These are phyloP conservation scores for Malus fusca DNA, from an alignment of 306 rosid genomes.

Conservation along the genomic window DNA sequence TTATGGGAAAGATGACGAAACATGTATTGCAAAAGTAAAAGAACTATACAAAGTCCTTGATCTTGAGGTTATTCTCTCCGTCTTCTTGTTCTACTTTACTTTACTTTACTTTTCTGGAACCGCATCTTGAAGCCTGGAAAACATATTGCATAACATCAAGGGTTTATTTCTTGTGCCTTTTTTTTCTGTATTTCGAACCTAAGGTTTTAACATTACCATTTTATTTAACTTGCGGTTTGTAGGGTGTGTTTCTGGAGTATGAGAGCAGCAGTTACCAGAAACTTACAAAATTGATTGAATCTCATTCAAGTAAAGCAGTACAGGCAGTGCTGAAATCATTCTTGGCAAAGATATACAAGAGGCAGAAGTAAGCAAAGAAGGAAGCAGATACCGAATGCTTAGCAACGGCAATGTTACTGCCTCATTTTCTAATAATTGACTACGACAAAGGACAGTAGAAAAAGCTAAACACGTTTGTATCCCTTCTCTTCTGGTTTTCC, in stretches of 20 bases:
- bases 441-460: background rate
- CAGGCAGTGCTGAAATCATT: slow-evolving; percentile 85
- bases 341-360: slow-evolving; percentile 83
- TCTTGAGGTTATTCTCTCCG: slow-evolving; percentile 49
- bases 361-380: slow-evolving; percentile 54
- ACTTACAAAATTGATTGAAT: slow-evolving; percentile 57
- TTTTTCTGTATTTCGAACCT: background rate
- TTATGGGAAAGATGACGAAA: slow-evolving; percentile 64
- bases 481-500: background rate
- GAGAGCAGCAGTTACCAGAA: slow-evolving; percentile 64
- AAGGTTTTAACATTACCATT: background rate
- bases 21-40: slow-evolving; percentile 62
- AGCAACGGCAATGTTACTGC: background rate
- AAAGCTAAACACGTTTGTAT: background rate
- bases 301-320: slow-evolving; percentile 66
- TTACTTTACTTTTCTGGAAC: background rate
- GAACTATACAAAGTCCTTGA: slow-evolving; percentile 61
- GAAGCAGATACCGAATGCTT: background rate
- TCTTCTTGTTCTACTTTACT: background rate
- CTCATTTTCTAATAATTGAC: background rate
- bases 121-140: background rate
- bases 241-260: slow-evolving; percentile 69
- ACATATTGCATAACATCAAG: background rate
- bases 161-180: background rate
- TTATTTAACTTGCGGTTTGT: slow-evolving; percentile 6